A percentile compares a stretch with the other conserved stretches of the same genome.
These are phyloP conservation scores for Camellia lanceoleosa DNA, from an alignment of 148 eudicot species.

Conservation along the genomic window DNA sequence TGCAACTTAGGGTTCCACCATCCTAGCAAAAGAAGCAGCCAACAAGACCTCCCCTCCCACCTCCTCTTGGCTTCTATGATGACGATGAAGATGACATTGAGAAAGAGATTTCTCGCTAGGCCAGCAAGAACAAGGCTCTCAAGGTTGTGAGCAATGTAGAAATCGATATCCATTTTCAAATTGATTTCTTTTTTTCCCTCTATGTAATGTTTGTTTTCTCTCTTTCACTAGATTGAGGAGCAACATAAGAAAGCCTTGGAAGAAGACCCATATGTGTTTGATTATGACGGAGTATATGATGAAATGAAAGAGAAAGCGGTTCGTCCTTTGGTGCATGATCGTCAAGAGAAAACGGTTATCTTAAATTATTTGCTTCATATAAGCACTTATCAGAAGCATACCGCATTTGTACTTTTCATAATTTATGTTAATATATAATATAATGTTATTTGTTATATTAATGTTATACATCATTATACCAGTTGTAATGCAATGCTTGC, in stretches of 20 bases:
- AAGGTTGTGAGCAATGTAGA: slow-evolving; percentile 48
- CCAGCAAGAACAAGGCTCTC: slow-evolving; percentile 65
- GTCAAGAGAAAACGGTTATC: slow-evolving; percentile 68
- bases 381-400: neutral
- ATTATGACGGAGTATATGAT: slow-evolving; percentile 91
- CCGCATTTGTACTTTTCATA: neutral
- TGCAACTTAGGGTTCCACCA: slow-evolving; percentile 69
- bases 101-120: slow-evolving; percentile 62
- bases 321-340: slow-evolving; percentile 59
- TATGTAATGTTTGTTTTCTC: neutral
- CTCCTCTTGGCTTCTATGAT: slow-evolving; percentile 44
- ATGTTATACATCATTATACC: no score
- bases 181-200: slow-evolving; percentile 1
- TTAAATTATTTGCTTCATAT: slow-evolving; percentile 4
- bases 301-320: slow-evolving; percentile 64
- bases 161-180: neutral
- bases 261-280: slow-evolving; percentile 87
- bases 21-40: slow-evolving; percentile 56
- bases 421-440: no score
- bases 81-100: slow-evolving; percentile 16
- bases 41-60: slow-evolving; percentile 39
- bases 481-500: no score
- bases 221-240: slow-evolving; percentile 60
- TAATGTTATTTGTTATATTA: no score
- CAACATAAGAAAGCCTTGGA: slow-evolving; percentile 90